phyloP scores from a whole-genome alignment of 2,329 filamentous ascomycete species.

The Aspergillus japonicus region DNA sequence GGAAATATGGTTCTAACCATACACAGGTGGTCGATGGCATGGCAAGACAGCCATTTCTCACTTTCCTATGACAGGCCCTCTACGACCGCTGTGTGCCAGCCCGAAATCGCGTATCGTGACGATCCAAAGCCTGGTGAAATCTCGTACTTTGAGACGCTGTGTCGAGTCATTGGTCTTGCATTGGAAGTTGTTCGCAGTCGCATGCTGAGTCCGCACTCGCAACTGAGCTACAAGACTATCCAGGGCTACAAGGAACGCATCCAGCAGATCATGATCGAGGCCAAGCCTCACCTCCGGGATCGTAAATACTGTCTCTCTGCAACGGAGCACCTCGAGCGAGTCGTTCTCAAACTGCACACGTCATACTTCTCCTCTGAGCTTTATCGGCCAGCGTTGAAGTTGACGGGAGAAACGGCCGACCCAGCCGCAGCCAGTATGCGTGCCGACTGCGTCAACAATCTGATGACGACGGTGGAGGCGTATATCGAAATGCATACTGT shows the following conservation, averaged over 20 bases:
- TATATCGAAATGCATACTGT: conserved; percentile 56
- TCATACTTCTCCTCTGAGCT: conserved; percentile 64
- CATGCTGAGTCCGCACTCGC: conserved; percentile 53
- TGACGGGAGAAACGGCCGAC: conserved; percentile 46
- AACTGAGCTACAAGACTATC: conserved; percentile 55
- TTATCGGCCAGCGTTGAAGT: conserved; percentile 60
- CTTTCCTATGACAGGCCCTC: conserved; percentile 62
- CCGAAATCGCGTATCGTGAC: conserved; percentile 51
- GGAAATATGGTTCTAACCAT: neutral
- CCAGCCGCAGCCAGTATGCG: conserved; percentile 43
- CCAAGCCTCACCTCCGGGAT: conserved; percentile 58
- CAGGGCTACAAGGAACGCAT: conserved; percentile 58
- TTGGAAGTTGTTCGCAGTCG: conserved; percentile 61
- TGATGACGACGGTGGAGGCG: conserved; percentile 58
- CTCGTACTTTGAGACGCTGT: conserved; percentile 60
- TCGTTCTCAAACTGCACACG: conserved; percentile 60
- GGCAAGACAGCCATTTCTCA: conserved; percentile 64
- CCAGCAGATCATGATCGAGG: conserved; percentile 57
- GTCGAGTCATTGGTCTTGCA: conserved; percentile 53
- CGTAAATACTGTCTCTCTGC: conserved; percentile 41
- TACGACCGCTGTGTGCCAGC: conserved; percentile 54
- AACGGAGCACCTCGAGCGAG: conserved; percentile 58
- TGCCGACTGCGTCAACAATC: conserved; percentile 55
- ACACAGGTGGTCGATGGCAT: conserved; percentile 60
- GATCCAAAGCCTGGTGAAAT: conserved; percentile 50